Evolutionary conservation across 352 stramenopile genomes (phyloP).

Genomic region (Proteromonas lacertae): DNA sequence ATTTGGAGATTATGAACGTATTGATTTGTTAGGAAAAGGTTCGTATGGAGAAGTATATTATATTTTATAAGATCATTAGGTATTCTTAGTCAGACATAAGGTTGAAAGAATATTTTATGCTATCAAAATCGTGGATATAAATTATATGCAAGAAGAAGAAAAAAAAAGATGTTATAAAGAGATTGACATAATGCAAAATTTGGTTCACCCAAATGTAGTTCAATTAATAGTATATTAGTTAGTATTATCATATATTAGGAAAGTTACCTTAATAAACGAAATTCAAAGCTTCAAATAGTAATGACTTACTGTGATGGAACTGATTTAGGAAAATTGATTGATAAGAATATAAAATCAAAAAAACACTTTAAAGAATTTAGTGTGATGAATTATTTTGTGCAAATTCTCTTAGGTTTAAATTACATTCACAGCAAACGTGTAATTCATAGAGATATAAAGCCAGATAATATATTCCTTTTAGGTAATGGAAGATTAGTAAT

Average conservation of each 20-base stretch:
- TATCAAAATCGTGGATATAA: conserved; percentile 37
- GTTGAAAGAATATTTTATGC: conserved; percentile 25
- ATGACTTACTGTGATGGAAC: conserved; percentile 64
- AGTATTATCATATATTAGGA: too few relatives aligned
- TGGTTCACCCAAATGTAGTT: conserved; percentile 55
- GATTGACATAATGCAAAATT: conserved; percentile 32
- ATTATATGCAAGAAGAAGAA: conserved; percentile 13
- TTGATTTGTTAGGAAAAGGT: too few relatives aligned
- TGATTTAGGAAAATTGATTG: conserved; percentile 13
- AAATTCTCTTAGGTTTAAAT: conserved; percentile 39
- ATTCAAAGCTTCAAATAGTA: conserved; percentile 36
- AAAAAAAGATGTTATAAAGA: conserved; percentile 11
- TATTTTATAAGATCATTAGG: too few relatives aligned
- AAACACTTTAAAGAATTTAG: conserved; percentile 22
- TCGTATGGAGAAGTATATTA: too few relatives aligned
- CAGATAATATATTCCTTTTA: conserved; percentile 36
- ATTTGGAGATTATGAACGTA: too few relatives aligned
- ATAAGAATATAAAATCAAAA: conserved; percentile 4
- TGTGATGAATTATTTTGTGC: conserved; percentile 49
- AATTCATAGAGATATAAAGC: too few relatives aligned
- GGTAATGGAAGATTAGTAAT: conserved; percentile 25
- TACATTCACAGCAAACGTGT: conserved; percentile 50
- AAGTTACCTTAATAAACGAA: too few relatives aligned
- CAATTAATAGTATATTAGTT: conserved; percentile 27
- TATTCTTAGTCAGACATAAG: conserved; percentile 47